phyloP scores from a whole-genome alignment of 1,284 basidiomycete species.

The Fomes fomentarius region DNA sequence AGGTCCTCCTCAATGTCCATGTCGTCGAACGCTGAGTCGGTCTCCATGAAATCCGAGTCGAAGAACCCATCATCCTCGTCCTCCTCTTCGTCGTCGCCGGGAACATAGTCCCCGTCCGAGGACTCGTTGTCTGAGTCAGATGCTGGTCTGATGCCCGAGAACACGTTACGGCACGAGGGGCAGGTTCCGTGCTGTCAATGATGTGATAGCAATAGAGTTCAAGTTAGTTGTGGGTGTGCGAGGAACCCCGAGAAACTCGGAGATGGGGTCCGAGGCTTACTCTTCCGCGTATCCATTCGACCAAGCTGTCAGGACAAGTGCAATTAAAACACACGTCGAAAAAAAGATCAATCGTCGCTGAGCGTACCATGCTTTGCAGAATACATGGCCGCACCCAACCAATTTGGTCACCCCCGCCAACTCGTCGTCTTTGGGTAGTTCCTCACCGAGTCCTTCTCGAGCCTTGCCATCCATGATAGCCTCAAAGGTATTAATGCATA shows the following conservation, averaged over 20 bases:
- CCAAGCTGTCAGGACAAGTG: constrained; percentile 44
- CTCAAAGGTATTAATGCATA: constrained; percentile 60
- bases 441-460: constrained; percentile 24
- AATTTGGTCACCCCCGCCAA: constrained; percentile 57
- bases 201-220: no score
- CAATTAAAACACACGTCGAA: no score
- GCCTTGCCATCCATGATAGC: constrained; percentile 41
- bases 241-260: constrained; percentile 12
- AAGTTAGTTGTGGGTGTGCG: neutral
- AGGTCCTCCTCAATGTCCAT: constrained; percentile 36
- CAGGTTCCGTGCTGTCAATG: constrained; percentile 64
- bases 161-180: constrained; percentile 63
- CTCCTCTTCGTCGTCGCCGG: constrained; percentile 50
- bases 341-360: no score
- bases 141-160: constrained; percentile 54
- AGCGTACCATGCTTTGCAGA: constrained; percentile 66
- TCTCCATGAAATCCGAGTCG: constrained; percentile 45
- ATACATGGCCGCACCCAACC: constrained; percentile 61
- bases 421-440: constrained; percentile 17
- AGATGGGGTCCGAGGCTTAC: constrained; percentile 37
- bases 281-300: constrained; percentile 63
- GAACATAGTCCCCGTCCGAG: constrained; percentile 68
- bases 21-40: constrained; percentile 24
- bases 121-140: constrained; percentile 64
- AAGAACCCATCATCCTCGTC: constrained; percentile 46